Conservation (phyloP, 2,329 filamentous ascomycete genomes). For the Colletotrichum sp. region DNA sequence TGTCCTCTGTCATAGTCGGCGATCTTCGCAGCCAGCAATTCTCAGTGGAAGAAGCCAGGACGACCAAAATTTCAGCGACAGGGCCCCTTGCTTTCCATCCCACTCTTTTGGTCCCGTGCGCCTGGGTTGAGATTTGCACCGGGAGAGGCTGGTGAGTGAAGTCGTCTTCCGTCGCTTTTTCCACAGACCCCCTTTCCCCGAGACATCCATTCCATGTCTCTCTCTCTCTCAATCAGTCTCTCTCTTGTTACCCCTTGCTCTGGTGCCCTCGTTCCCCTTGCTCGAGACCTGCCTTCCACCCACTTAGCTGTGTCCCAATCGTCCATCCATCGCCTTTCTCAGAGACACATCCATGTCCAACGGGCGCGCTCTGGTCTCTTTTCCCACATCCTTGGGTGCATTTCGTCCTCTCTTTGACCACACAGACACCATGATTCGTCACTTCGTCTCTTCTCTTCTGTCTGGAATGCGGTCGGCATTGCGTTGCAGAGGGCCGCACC, state of each 20-base stretch:
- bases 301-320: background rate
- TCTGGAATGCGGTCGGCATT: background rate
- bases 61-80: background rate
- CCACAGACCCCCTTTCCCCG: background rate
- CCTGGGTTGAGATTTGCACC: slow-evolving; percentile 9
- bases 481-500: background rate
- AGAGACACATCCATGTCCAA: background rate
- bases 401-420: background rate
- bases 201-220: background rate
- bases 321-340: background rate
- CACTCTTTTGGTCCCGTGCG: slow-evolving; percentile 2
- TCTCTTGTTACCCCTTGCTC: background rate
- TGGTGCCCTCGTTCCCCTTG: background rate
- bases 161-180: background rate
- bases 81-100: background rate
- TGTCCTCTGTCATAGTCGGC: background rate
- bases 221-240: background rate
- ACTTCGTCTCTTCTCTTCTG: background rate
- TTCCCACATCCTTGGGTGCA: background rate
- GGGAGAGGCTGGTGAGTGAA: background rate
- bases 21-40: background rate
- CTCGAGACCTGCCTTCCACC: background rate
- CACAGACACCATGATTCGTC: background rate
- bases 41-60: background rate
- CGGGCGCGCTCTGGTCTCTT: background rate